Conservation (phyloP, 139 green algal species). For the Axilococcus clingmanii region DNA sequence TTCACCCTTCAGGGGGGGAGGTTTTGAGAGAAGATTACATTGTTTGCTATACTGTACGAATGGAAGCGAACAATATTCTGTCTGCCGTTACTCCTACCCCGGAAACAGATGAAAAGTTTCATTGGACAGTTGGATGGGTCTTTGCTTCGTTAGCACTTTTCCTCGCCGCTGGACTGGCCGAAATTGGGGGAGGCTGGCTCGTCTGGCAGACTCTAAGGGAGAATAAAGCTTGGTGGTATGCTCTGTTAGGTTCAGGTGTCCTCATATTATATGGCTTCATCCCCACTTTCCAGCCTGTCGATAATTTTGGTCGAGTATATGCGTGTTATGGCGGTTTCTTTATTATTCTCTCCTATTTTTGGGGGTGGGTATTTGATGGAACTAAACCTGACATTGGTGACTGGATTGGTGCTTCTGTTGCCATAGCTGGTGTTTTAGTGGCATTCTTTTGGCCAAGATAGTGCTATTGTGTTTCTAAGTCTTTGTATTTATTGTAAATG, state of each 20-base stretch:
- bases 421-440: slow-evolving; percentile 56
- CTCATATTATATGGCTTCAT: slow-evolving; percentile 70
- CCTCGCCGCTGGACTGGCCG: slow-evolving; percentile 43
- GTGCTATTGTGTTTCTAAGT: background rate
- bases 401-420: slow-evolving; percentile 53
- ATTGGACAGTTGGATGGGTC: slow-evolving; percentile 23
- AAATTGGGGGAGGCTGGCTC: slow-evolving; percentile 81
- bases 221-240: slow-evolving; percentile 24
- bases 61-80: too few relatives aligned
- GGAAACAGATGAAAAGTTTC: slow-evolving; percentile 1
- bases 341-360: slow-evolving; percentile 70
- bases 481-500: slow-evolving; percentile 2
- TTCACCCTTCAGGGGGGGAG: too few relatives aligned
- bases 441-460: slow-evolving; percentile 61
- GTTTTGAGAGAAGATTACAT: too few relatives aligned
- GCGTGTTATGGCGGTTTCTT: slow-evolving; percentile 86
- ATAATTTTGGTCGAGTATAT: slow-evolving; percentile 55
- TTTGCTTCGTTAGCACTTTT: slow-evolving; percentile 37
- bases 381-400: slow-evolving; percentile 66
- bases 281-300: slow-evolving; percentile 60
- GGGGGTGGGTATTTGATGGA: slow-evolving; percentile 67
- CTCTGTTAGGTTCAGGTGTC: slow-evolving; percentile 30
- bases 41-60: too few relatives aligned
- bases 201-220: slow-evolving; percentile 69
- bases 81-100: background rate